Base-by-base conservation (phyloP, 2,329 filamentous ascomycete genomes). In the Pseudofabraea citricarpa region DNA sequence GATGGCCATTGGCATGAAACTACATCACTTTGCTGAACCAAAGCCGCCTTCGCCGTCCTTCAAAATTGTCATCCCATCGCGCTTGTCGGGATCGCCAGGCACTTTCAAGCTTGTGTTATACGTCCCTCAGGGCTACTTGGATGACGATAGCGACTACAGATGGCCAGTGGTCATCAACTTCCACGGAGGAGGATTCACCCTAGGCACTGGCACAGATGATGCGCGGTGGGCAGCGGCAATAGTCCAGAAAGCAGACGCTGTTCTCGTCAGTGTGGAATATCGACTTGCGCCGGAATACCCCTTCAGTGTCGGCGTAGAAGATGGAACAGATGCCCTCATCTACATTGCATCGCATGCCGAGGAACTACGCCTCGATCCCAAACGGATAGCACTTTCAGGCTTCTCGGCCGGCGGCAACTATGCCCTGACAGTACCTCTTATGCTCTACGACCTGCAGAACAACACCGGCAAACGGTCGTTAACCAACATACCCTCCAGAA, bases 191-290 rank as follows among this genome's bases (percentile, higher is more conserved):
- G 82, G 82, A 5, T 85, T 83, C 63, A 77, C 80, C 6, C 63
- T 84, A 23, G 82, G 82, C 10, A 71, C 71, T 36, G 78, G 74
- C 3, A 81, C 76, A 4, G 77, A 85, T 56, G 81, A 85, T 55
- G 74, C 77, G 12, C 70, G 79, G 32, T 84, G 80, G 69, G 77
- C 74, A 5, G 68, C 72, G 4, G 65, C 71, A 26, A 72, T 81
- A 3, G 63, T 75, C 29, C 63, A 73, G 20, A 64, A 70, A 4
- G 65, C 75, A 10, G 71, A 77, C 41, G 78, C 66, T 21, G 67
- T 85, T 18, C 72, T 83, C 43, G 73, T 85, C 48, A 77, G 74
- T 2, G 78, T 84, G 51, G 79, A 83, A 54, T 86, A 87, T 57
- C 74, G 83, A n/a, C 71, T 85, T 2, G 80, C 81, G 0, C 83